Base-by-base conservation (phyloP, 2,329 filamentous ascomycete genomes). In the Verticillium longisporum region DNA sequence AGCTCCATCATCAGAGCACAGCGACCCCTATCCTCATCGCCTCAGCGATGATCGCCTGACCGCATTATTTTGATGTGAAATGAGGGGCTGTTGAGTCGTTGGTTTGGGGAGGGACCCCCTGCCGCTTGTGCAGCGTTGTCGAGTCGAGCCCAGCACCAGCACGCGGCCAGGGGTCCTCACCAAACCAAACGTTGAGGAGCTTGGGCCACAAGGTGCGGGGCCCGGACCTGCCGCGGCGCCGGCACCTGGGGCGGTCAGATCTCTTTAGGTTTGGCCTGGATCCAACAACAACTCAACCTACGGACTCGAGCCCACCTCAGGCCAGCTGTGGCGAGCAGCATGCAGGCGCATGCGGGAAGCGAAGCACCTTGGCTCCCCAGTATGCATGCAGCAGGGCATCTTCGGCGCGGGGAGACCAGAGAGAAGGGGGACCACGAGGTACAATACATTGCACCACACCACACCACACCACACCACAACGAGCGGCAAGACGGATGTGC, bases 101-200 rank as follows among this genome's bases (percentile, higher is more conserved):
- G 15, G 26, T 9, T 6, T 37, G 45, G 26, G 32, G n/a, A 37
- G 33, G 5, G 45, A 34, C 9, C n/a, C 21, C 56, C 34, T 38
- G 15, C 14, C 33, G 54, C 15, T 31, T 36, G 26, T 38, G 13
- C 18, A 6, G 21, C 9, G 26, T 32, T 58, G 33, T 58, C 55
- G 33, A 36, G 14, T 62, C 50, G 55, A 62, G 60, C 34, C 34
- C 34, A 36, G 7, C 34, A 36, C 34, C 34, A 36, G 34, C 34
- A 36, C 11, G 55, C 10, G 18, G 21, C 32, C 61, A 41, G 59
- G 56, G 61, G 18, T 18, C 37, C 41, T 38, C 53, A 36, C 38
- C 54, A 56, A 57, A 13, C 64, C 59, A 65, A 63, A 63, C 60
- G 64, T 64, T 65, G 64, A 64, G 64, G 64, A 65, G 64, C 64